Conservation (phyloP, 371 early-diverging fungal species). For the Mucor indicus region DNA sequence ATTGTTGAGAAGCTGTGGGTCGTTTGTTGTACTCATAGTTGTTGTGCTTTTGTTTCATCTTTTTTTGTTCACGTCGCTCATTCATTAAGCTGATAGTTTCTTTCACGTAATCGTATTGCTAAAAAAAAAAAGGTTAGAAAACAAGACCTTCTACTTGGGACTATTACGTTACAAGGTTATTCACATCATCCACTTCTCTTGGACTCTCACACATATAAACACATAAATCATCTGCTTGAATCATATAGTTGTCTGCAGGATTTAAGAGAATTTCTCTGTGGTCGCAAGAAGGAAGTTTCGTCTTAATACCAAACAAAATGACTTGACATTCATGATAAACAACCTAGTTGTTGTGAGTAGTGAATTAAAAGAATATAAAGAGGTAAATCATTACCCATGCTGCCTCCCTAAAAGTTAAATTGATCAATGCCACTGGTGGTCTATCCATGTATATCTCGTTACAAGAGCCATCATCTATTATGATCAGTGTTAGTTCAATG, state of each 20-base stretch:
- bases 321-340: constrained; percentile 68
- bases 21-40: too few species aligned
- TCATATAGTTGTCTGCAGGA: constrained; percentile 59
- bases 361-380: not conserved
- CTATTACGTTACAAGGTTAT: constrained; percentile 24
- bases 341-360: not conserved
- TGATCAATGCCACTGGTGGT: constrained; percentile 55
- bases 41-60: not conserved
- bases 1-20: constrained; percentile 4
- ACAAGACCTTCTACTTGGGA: not conserved
- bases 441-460: constrained; percentile 65
- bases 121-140: not conserved
- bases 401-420: constrained; percentile 55
- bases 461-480: constrained; percentile 62
- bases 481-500: not conserved
- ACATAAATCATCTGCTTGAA: constrained; percentile 53
- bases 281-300: constrained; percentile 14
- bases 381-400: constrained; percentile 42
- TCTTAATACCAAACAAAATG: constrained; percentile 63
- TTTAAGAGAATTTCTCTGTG: constrained; percentile 56
- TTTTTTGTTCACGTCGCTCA: not conserved
- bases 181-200: constrained; percentile 49
- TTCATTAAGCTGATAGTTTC: not conserved
- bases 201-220: constrained; percentile 66
- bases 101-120: constrained; percentile 7